Evolutionary conservation across 441 rosid species (phyloP), one percentile per base, ranked within the genome.

Genomic region (Monsonia emarginata): DNA sequence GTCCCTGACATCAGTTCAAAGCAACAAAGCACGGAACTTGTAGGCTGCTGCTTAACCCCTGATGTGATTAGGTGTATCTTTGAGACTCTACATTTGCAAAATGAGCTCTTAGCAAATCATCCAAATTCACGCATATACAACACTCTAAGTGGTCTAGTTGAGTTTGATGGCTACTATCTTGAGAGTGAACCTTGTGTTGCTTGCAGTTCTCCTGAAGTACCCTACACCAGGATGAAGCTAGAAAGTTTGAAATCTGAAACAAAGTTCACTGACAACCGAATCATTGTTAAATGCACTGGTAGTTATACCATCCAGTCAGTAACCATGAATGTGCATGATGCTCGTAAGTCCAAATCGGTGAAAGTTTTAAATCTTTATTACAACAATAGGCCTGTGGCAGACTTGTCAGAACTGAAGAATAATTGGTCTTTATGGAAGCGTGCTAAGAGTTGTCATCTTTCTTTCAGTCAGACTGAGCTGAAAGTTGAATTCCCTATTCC

Each of bases 131-230:
- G 96, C 72, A 91, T 96, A 71, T 96, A 96, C 76, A 96, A 81
- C 74, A 89, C 98, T 65, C 83, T 93, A 79, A 86, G 97, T 78
- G 85, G 96, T 77, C 88, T 96, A 52, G 98, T 96, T 76, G 99
- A 93, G 71, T 96, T 96, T 74, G 99, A 93, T 82, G 99, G 99
- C 69, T 96, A 96, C 81, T 96, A 90, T 84, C 98, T 96, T 68
- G 99, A 96, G 85, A 96, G 98, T 66, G 99, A 96, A 74, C 99
- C 99, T 19, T 96, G 99, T 84, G 99, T 96, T 72, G 87, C 98
- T 63, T 96, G 99, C 86, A 96, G 99, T 81, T 87, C 99, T 73
- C 99, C 98, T 19, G 99, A 96, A 85, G 98, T 93, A 36, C 99
- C 98, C 25, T 96, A 91, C 60, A 85, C 96, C 84, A 87, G 91